These are phyloP conservation scores for Dimocarpus longan DNA, from an alignment of 345 rosid genomes.

Conservation along the genomic window DNA sequence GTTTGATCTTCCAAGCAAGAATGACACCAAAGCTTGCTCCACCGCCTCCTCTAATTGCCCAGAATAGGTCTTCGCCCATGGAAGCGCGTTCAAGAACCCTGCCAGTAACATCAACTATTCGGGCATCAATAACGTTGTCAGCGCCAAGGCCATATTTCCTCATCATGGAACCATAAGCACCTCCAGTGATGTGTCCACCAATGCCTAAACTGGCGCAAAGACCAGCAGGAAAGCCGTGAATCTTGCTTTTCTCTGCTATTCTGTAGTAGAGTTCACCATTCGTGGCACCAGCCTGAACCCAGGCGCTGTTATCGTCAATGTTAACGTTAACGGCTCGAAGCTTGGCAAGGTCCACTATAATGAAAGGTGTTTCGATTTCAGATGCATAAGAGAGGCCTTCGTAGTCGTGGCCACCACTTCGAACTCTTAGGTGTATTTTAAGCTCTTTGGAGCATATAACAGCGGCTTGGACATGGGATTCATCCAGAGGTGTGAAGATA, in stretches of 20 bases:
- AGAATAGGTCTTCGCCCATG: constrained; percentile 32
- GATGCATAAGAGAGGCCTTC: constrained; percentile 38
- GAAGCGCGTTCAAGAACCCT: constrained; percentile 21
- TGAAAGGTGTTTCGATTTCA: constrained; percentile 33
- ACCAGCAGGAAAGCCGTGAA: constrained; percentile 38
- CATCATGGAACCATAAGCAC: constrained; percentile 32
- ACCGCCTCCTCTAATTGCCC: constrained; percentile 34
- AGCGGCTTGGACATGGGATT: constrained; percentile 32
- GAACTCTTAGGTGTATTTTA: constrained; percentile 30
- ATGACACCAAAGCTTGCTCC: constrained; percentile 30
- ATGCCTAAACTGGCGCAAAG: constrained; percentile 37
- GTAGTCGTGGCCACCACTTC: constrained; percentile 47
- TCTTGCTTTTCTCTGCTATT: constrained; percentile 25
- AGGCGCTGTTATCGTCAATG: constrained; percentile 27
- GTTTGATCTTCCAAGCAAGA: constrained; percentile 23
- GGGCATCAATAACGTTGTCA: constrained; percentile 28
- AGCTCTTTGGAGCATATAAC: constrained; percentile 28
- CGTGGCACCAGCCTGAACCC: constrained; percentile 47
- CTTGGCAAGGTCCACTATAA: constrained; percentile 33
- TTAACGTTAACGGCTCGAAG: constrained; percentile 33
- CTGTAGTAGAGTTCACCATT: constrained; percentile 39
- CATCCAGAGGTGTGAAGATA: constrained; percentile 26
- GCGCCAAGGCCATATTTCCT: constrained; percentile 29
- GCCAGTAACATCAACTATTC: constrained; percentile 22
- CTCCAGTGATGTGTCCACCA: constrained; percentile 32